Evolutionary conservation across 208 protist species (phyloP).

Genomic region (Acanthamoeba healyi): DNA sequence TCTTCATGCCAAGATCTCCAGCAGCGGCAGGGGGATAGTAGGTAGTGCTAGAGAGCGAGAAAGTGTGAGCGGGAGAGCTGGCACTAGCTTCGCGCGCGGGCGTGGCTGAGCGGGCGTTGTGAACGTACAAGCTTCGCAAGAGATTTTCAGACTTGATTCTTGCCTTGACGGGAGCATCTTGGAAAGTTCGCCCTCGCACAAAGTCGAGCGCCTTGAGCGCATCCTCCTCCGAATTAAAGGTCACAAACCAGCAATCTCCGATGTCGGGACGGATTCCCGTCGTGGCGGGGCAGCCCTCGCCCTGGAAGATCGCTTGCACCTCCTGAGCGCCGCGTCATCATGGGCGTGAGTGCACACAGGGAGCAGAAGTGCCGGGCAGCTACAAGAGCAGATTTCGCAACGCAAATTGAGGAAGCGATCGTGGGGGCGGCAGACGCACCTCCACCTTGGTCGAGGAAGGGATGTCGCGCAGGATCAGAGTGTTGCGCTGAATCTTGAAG

Average conservation of each 20-base stretch:
- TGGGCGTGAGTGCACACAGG: too few species aligned
- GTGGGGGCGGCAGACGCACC: neutral
- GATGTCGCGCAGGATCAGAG: slow-evolving; percentile 86
- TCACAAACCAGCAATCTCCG: slow-evolving; percentile 85
- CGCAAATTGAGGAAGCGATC: neutral
- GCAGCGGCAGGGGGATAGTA: neutral
- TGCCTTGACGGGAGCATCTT: slow-evolving; percentile 80
- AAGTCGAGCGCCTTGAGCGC: slow-evolving; percentile 76
- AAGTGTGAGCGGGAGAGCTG: too few species aligned
- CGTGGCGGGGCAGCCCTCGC: neutral
- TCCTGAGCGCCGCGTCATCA: too few species aligned
- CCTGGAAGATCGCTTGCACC: slow-evolving; percentile 79
- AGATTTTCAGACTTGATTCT: slow-evolving; percentile 85
- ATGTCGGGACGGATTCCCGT: slow-evolving; percentile 75
- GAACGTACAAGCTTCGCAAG: slow-evolving; percentile 72
- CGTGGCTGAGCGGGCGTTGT: neutral
- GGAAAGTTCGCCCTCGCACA: slow-evolving; percentile 74
- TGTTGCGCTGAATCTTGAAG: slow-evolving; percentile 81
- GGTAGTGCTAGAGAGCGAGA: neutral
- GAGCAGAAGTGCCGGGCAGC: too few species aligned
- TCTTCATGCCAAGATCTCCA: slow-evolving; percentile 35
- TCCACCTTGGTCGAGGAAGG: slow-evolving; percentile 74
- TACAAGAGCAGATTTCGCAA: too few species aligned
- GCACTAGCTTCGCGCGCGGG: too few species aligned
- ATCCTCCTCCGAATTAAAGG: slow-evolving; percentile 82